Base-by-base conservation (phyloP, 2,329 filamentous ascomycete species). In the Fusarium heterosporum region DNA sequence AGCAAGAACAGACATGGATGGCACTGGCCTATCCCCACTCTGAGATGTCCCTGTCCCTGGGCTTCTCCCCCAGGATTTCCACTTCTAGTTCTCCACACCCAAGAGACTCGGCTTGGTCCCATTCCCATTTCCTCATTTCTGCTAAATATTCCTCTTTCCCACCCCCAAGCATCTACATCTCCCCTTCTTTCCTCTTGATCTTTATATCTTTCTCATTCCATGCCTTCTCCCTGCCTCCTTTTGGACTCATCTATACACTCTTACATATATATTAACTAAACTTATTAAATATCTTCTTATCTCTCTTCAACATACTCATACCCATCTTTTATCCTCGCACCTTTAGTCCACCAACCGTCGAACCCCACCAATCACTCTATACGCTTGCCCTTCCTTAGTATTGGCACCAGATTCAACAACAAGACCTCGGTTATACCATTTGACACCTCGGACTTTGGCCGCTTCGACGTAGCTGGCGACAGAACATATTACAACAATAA, bases 31-130 rank as follows among this genome's bases (percentile, higher is more conserved):
- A n/a, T 36, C 57, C 56, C 57, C 61, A 70, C 68, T 61, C 42
- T 14, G 10, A 9, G 8, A 12, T 41, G 29, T 46, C 40, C 40
- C 50, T 57, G 56, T 54, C 49, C 70, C 70, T 68, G 55, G 68
- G 34, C 34, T 36, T 57, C 64, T 73, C 70, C 70, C 70, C 70
- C 70, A 72, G 70, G 72, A 73, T 72, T 72, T 69, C 68, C 63
- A 69, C 64, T 69, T 70, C 57, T 60, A 22, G 22, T 65, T 67
- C 70, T 73, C 70, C 70, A 73, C 70, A 72, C 52, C 60, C 58
- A 53, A 56, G 42, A 47, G 53, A 36, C 29, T 46, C 38, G 42
- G 46, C 48, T 56, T 43, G 34, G 50, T 30, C 53, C 62, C 60
- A 59, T 60, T 64, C 66, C 68, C 58, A 55, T 59, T 68, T 63